These are phyloP conservation scores for Selenicereus undatus DNA, from an alignment of 148 eudicot genomes.

Conservation along the genomic window DNA sequence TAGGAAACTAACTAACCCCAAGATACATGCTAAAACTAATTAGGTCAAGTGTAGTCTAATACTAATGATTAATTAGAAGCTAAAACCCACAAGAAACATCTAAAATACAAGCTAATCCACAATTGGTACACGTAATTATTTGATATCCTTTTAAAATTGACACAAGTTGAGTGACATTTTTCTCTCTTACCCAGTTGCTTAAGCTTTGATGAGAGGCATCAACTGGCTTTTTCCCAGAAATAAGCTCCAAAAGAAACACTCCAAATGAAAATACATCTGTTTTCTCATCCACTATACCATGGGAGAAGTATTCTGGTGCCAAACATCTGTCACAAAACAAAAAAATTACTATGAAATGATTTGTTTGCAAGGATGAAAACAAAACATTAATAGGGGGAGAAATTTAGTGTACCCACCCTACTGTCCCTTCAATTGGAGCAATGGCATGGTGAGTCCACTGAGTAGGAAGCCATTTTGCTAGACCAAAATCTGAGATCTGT, in stretches of 20 bases:
- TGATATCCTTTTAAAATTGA: background rate
- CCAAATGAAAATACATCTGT: conserved; percentile 98
- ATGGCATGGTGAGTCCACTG: conserved; percentile 97
- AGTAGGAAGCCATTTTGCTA: conserved; percentile 99
- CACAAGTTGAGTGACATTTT: conserved; percentile 1
- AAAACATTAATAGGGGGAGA: background rate
- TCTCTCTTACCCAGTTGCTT: conserved; percentile 73
- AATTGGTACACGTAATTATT: background rate
- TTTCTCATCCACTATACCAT: conserved; percentile 93
- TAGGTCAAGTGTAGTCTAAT: background rate
- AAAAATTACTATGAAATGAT: background rate
- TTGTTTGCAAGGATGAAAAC: background rate
- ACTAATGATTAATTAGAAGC: background rate
- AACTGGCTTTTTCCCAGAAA: conserved; percentile 91
- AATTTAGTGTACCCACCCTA: conserved; percentile 49
- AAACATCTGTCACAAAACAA: conserved; percentile 48
- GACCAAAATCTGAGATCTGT: conserved; percentile 93
- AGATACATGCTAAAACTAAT: background rate
- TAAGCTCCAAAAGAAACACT: conserved; percentile 72
- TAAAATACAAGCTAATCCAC: background rate
- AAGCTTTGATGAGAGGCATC: conserved; percentile 81
- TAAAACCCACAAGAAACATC: conserved; percentile 28
- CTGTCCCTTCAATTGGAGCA: conserved; percentile 95
- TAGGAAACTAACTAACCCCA: background rate
- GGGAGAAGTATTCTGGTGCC: conserved; percentile 96